Evolutionary conservation across 306 rosid species (phyloP).

Genomic region (Cyamopsis tetragonoloba): DNA sequence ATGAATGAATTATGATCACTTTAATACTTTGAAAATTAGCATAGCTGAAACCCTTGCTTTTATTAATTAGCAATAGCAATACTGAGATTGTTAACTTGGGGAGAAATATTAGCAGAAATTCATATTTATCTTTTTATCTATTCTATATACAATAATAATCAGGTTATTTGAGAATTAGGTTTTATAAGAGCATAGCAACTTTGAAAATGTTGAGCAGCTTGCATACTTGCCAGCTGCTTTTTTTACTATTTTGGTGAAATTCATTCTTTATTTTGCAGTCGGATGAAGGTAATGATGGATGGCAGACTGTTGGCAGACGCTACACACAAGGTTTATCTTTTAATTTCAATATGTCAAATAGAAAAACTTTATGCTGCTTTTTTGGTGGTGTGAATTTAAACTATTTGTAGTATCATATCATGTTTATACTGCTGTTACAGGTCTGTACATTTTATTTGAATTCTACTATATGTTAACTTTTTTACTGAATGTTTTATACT

Average conservation of each 20-base stretch:
- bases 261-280: slow-evolving; percentile 34
- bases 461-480: not conserved
- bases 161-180: slow-evolving; percentile 7
- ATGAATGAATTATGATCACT: too few relatives aligned
- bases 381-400: slow-evolving; percentile 9
- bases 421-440: slow-evolving; percentile 2
- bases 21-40: too few relatives aligned
- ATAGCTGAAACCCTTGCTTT: too few relatives aligned
- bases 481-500: slow-evolving; percentile 1
- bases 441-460: not conserved
- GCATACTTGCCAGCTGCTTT: slow-evolving; percentile 28
- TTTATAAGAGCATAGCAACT: not conserved
- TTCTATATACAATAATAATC: not conserved
- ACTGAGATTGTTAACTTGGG: slow-evolving; percentile 8
- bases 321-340: slow-evolving; percentile 66
- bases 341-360: slow-evolving; percentile 5
- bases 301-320: slow-evolving; percentile 78
- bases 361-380: not conserved
- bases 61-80: too few relatives aligned
- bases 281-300: slow-evolving; percentile 53
- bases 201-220: slow-evolving; percentile 24
- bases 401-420: not conserved
- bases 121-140: not conserved
- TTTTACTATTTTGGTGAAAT: slow-evolving; percentile 4
- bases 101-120: not conserved